phyloP scores from a whole-genome alignment of 2,329 filamentous ascomycete genomes.

The Pseudocercospora fijiensis region DNA sequence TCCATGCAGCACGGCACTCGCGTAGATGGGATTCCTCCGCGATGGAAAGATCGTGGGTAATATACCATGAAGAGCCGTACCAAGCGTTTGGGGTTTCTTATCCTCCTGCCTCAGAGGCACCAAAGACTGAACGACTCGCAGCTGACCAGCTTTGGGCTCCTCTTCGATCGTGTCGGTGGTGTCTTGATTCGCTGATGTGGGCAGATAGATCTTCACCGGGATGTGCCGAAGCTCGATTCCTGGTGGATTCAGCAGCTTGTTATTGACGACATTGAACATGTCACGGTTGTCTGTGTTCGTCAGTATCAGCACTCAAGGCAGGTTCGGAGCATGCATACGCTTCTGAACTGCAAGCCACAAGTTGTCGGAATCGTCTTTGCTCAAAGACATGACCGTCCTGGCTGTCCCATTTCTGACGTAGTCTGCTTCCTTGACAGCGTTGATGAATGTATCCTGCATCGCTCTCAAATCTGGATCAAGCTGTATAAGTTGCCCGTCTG shows the following conservation, averaged over 20 bases:
- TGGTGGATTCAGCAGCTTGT: slow-evolving; percentile 69
- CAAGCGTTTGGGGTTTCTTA: slow-evolving; percentile 66
- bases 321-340: slow-evolving; percentile 50
- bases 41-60: slow-evolving; percentile 85
- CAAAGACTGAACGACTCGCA: slow-evolving; percentile 67
- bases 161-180: slow-evolving; percentile 34
- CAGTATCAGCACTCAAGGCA: too few species aligned
- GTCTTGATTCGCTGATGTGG: slow-evolving; percentile 47
- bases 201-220: slow-evolving; percentile 84
- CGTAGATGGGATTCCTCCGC: slow-evolving; percentile 77
- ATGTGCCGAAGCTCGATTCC: slow-evolving; percentile 74
- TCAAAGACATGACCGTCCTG: slow-evolving; percentile 85
- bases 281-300: slow-evolving; percentile 64
- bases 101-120: slow-evolving; percentile 53
- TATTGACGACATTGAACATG: slow-evolving; percentile 72
- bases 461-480: slow-evolving; percentile 57
- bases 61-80: slow-evolving; percentile 70
- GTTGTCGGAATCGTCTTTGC: slow-evolving; percentile 76
- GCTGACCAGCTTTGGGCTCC: slow-evolving; percentile 40
- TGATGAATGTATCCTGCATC: slow-evolving; percentile 65
- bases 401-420: slow-evolving; percentile 85
- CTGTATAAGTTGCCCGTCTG: slow-evolving; percentile 57
- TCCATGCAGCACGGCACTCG: slow-evolving; percentile 82
- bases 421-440: slow-evolving; percentile 75
- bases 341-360: slow-evolving; percentile 79